phyloP scores from a whole-genome alignment of 2,329 filamentous ascomycete genomes.

The Aschersonia sp. region DNA sequence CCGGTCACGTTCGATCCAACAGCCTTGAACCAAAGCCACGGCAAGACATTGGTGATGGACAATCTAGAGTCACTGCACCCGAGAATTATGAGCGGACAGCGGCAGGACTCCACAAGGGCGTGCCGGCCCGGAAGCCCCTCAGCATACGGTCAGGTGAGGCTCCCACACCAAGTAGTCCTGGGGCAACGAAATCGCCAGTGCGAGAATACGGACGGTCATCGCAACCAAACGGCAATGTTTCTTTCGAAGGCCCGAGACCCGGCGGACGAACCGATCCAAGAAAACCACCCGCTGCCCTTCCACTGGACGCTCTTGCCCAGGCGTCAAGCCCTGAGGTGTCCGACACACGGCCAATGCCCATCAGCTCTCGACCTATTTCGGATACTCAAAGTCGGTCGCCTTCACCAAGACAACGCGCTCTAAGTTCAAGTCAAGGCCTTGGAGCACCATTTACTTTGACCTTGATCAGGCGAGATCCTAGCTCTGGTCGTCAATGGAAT shows the following conservation, averaged over 20 bases:
- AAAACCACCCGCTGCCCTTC: background rate
- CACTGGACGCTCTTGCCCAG: background rate
- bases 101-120: slow-evolving; percentile 6
- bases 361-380: background rate
- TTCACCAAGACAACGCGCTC: slow-evolving; percentile 20
- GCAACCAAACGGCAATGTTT: background rate
- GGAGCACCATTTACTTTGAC: slow-evolving; percentile 37
- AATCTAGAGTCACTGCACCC: background rate
- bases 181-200: too few relatives aligned
- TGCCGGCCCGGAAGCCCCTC: slow-evolving; percentile 14
- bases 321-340: background rate
- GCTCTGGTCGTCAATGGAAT: slow-evolving; percentile 60
- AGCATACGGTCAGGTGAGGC: slow-evolving; percentile 10
- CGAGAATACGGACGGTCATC: background rate
- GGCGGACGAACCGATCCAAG: background rate
- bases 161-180: background rate
- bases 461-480: slow-evolving; percentile 60
- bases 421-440: slow-evolving; percentile 13
- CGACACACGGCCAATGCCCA: background rate
- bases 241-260: background rate
- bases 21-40: background rate
- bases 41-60: background rate
- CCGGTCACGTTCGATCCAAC: background rate
- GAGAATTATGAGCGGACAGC: slow-evolving; percentile 2
- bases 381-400: slow-evolving; percentile 14